Percentiles rank a stretch among this genome's conserved stretches.
phyloP scores from a whole-genome alignment of 208 protist species.

The Crithidia bombi region DNA sequence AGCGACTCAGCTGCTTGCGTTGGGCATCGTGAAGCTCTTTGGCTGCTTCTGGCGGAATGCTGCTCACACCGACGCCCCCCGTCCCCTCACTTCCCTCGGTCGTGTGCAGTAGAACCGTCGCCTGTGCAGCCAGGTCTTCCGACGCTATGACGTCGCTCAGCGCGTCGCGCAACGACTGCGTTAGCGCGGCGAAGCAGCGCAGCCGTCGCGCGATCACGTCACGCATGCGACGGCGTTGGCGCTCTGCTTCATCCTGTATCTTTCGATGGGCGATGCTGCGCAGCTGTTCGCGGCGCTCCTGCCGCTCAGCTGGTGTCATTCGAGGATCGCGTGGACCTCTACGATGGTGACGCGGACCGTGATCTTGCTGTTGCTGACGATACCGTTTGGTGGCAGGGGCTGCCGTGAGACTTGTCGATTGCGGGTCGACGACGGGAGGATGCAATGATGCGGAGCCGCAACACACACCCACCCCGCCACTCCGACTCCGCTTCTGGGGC shows the following conservation, averaged over 20 bases:
- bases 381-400: not conserved
- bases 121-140: constrained; percentile 22
- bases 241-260: constrained; percentile 28
- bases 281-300: constrained; percentile 28
- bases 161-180: constrained; percentile 42
- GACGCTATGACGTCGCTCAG: constrained; percentile 35
- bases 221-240: constrained; percentile 50
- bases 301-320: constrained; percentile 16
- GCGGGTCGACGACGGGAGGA: too few species aligned
- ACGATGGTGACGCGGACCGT: not conserved
- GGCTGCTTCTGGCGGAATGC: not conserved
- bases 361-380: not conserved
- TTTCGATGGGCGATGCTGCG: constrained; percentile 33
- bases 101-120: not conserved
- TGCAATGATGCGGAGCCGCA: not conserved
- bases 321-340: not conserved
- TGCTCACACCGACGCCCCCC: not conserved
- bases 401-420: not conserved
- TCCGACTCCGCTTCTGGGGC: constrained; percentile 21
- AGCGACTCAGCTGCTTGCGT: constrained; percentile 26
- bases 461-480: not conserved
- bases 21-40: constrained; percentile 29
- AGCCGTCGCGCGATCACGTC: constrained; percentile 47
- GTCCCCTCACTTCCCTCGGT: not conserved
- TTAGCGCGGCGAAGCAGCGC: constrained; percentile 40